phyloP scores from a whole-genome alignment of 768 basidiomycete genomes.

The Porphyrellus cyaneotinctus region DNA sequence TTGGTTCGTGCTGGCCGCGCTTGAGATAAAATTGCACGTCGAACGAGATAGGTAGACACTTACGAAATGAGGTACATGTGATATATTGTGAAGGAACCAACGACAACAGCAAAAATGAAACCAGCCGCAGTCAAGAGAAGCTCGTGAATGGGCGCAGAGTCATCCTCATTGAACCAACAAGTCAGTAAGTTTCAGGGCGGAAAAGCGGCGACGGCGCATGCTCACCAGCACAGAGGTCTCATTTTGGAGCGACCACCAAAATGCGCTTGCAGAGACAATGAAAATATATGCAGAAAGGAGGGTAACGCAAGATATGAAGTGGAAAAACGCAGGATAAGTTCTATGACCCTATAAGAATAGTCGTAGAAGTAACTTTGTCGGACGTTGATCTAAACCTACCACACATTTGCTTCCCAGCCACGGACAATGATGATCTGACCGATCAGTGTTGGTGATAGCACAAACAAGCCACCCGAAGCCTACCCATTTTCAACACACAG shows the following conservation, averaged over 20 bases:
- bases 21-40: background rate
- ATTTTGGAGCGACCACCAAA: constrained; percentile 65
- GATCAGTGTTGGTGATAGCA: constrained; percentile 5
- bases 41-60: constrained; percentile 27
- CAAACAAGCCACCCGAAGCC: constrained; percentile 19
- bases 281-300: constrained; percentile 61
- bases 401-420: constrained; percentile 79
- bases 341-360: constrained; percentile 58
- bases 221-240: constrained; percentile 55
- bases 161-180: constrained; percentile 40
- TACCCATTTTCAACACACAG: constrained; percentile 85
- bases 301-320: constrained; percentile 65
- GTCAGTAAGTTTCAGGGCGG: constrained; percentile 1
- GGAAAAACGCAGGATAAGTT: constrained; percentile 80
- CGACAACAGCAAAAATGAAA: constrained; percentile 53
- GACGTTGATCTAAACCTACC: constrained; percentile 38
- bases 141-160: constrained; percentile 66
- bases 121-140: constrained; percentile 60
- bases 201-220: background rate
- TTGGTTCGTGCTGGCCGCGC: constrained; percentile 63
- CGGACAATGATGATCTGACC: constrained; percentile 79
- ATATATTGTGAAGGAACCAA: constrained; percentile 74
- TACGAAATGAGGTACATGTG: constrained; percentile 75
- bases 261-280: constrained; percentile 45
- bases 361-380: background rate